Evolutionary conservation across 1,284 basidiomycete species (phyloP).

Genomic region (Apiotrichum akiyoshidainum): DNA sequence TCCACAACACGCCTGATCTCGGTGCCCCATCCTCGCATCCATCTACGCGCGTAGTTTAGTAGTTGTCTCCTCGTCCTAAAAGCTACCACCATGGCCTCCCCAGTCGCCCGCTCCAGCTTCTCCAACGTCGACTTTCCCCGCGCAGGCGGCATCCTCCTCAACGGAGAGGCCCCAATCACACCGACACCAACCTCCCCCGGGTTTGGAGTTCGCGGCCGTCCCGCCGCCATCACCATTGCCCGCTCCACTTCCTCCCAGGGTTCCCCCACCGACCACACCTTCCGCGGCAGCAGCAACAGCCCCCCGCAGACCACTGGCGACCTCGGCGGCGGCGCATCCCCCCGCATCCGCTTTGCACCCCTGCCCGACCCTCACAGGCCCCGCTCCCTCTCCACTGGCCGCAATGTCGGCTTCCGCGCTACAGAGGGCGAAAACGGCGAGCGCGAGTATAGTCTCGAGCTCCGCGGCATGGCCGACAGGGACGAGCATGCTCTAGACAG

Average conservation of each 20-base stretch:
- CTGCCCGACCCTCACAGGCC: conserved; percentile 46
- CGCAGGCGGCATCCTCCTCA: conserved; percentile 17
- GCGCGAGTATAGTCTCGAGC: conserved; percentile 18
- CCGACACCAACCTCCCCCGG: neutral
- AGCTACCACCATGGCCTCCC: neutral
- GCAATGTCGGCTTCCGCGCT: conserved; percentile 29
- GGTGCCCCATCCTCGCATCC: no score
- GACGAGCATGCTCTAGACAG: conserved; percentile 34
- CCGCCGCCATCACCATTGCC: conserved; percentile 1
- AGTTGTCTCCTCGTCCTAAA: neutral
- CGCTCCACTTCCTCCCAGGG: neutral
- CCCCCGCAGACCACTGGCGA: neutral
- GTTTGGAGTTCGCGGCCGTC: neutral
- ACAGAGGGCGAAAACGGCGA: conserved; percentile 18
- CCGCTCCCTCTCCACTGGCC: conserved; percentile 43
- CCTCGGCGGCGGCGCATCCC: conserved; percentile 5
- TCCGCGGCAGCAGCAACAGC: no score
- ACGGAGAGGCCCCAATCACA: neutral
- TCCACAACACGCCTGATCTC: no score
- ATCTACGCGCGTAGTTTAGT: neutral
- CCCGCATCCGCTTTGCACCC: conserved; percentile 47
- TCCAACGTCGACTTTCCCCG: neutral
- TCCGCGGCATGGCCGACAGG: conserved; percentile 21
- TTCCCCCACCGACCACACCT: neutral
- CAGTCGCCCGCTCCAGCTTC: neutral